phyloP scores from a whole-genome alignment of 164 flowering plant species.

The Saururus chinensis region DNA sequence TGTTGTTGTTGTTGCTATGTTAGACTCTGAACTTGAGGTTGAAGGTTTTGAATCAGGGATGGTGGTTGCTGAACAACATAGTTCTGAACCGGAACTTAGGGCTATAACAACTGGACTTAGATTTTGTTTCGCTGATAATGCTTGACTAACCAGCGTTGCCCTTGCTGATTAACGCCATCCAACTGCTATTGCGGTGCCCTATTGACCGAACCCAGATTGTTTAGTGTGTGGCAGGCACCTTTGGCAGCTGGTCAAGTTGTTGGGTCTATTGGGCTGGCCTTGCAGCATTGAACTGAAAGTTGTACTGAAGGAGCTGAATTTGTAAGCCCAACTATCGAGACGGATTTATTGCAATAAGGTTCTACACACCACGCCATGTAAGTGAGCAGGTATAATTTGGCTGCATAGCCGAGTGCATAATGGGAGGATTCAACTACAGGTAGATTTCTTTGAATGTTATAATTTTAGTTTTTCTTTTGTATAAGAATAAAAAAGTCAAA shows the following conservation, averaged over 20 bases:
- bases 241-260: conserved; percentile 20
- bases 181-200: conserved; percentile 57
- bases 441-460: too few species aligned
- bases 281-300: conserved; percentile 44
- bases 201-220: conserved; percentile 32
- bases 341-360: conserved; percentile 45
- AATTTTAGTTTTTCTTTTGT: too few species aligned
- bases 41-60: conserved; percentile 40
- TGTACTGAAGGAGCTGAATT: conserved; percentile 51
- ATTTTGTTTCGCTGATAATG: conserved; percentile 33
- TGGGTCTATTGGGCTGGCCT: conserved; percentile 45
- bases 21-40: conserved; percentile 40
- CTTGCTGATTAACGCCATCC: conserved; percentile 40
- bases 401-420: conserved; percentile 41
- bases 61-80: conserved; percentile 36
- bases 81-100: conserved; percentile 32
- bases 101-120: conserved; percentile 48
- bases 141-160: conserved; percentile 47
- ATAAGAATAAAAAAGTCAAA: too few species aligned
- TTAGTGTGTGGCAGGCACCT: conserved; percentile 30
- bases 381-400: conserved; percentile 45
- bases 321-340: conserved; percentile 63
- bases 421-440: conserved; percentile 71
- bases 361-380: conserved; percentile 38
- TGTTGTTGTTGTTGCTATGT: conserved; percentile 18